These are phyloP conservation scores for Boletus sp. DNA, from an alignment of 768 basidiomycete species.

Conservation along the genomic window DNA sequence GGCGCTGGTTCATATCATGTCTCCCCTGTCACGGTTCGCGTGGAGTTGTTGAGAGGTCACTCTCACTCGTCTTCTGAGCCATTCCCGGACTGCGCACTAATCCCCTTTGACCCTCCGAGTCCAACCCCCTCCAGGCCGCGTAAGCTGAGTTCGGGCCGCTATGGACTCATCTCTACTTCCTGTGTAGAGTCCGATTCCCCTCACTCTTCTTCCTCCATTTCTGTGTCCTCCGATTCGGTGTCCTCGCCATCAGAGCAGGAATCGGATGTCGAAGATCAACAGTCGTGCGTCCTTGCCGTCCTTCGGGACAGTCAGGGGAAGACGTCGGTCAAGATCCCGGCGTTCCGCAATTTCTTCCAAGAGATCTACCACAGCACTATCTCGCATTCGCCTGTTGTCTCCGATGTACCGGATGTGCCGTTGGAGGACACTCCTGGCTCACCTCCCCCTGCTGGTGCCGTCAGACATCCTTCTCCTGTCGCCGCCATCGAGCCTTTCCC, in stretches of 20 bases:
- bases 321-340: conserved; percentile 28
- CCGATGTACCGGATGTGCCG: conserved; percentile 8
- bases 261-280: conserved; percentile 56
- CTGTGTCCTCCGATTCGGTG: conserved; percentile 36
- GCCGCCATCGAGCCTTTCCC: conserved; percentile 14
- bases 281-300: conserved; percentile 11
- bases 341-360: conserved; percentile 30
- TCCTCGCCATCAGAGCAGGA: conserved; percentile 35
- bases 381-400: conserved; percentile 9
- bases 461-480: conserved; percentile 16
- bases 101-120: conserved; percentile 27
- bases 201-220: conserved; percentile 39
- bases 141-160: conserved; percentile 53
- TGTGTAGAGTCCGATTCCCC: conserved; percentile 26
- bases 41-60: conserved; percentile 46
- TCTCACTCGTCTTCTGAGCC: conserved; percentile 15
- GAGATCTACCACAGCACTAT: conserved; percentile 21
- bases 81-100: conserved; percentile 10
- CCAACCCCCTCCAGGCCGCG: conserved; percentile 25
- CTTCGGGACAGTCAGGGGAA: conserved; percentile 15
- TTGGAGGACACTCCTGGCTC: conserved; percentile 12
- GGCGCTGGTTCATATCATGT: conserved; percentile 60
- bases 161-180: conserved; percentile 47
- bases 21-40: conserved; percentile 56
- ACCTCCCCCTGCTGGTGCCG: background rate